Evolutionary conservation across 2,329 filamentous ascomycete genomes (phyloP).

Genomic region (Zymoseptoria tritici): DNA sequence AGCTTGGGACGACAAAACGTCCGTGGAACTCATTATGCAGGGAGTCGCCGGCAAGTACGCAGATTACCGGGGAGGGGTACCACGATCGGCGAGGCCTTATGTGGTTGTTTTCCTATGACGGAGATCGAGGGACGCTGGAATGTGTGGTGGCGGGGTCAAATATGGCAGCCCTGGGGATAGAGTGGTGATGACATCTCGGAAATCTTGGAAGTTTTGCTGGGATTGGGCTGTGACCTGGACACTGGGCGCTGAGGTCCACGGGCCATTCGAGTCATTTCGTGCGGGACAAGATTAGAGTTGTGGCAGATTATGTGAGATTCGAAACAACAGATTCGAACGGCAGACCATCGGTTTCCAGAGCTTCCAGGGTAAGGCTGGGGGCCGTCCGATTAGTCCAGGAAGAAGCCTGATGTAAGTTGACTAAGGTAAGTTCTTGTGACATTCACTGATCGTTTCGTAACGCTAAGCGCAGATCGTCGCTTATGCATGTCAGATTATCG

Average conservation of each 20-base stretch:
- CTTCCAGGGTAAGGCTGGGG: background rate
- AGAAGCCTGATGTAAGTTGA: background rate
- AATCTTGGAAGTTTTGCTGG: background rate
- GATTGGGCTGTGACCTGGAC: background rate
- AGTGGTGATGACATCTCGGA: background rate
- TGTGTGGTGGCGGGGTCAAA: background rate
- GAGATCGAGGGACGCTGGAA: background rate
- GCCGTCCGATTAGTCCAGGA: background rate
- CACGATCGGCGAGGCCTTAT: background rate
- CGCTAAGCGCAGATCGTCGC: background rate
- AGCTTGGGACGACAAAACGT: background rate
- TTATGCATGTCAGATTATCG: background rate
- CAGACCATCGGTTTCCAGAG: background rate
- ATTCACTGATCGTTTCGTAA: background rate
- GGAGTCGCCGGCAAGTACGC: background rate
- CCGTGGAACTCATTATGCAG: background rate
- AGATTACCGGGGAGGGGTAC: background rate
- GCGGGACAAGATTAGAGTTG: background rate
- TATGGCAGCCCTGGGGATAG: background rate
- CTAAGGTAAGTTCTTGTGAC: background rate
- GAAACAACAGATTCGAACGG: background rate
- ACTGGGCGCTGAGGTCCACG: background rate
- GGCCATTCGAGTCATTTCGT: background rate
- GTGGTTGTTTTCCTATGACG: background rate
- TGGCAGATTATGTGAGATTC: background rate